Percentiles rank a stretch among this genome's conserved stretches.
Conservation (phyloP, 2,329 filamentous ascomycete species). For the Corinectria fuckeliana region DNA sequence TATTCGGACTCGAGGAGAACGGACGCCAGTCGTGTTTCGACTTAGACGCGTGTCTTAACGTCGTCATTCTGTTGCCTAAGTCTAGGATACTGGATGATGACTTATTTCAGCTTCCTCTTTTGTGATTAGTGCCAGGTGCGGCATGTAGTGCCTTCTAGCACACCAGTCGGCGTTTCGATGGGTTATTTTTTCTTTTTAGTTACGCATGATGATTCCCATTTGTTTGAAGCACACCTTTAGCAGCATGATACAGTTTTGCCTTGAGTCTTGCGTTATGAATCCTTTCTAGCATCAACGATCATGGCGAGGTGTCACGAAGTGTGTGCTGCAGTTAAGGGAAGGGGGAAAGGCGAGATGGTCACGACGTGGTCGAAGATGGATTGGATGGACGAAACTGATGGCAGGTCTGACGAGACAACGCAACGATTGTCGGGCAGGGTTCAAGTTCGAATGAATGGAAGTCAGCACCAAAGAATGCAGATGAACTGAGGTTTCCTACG, state of each 20-base stretch:
- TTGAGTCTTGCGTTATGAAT: slow-evolving; percentile 10
- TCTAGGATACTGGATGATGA: not conserved
- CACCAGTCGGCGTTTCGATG: slow-evolving; percentile 10
- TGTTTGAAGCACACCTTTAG: slow-evolving; percentile 5
- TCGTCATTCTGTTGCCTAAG: slow-evolving; percentile 7
- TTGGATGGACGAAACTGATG: not conserved
- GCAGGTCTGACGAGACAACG: not conserved
- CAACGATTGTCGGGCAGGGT: not conserved
- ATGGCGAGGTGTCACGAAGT: slow-evolving; percentile 2
- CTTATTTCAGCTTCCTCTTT: not conserved
- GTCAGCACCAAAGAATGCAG: not conserved
- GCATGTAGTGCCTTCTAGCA: not conserved
- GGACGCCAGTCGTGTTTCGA: slow-evolving; percentile 13
- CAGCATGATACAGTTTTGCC: slow-evolving; percentile 2
- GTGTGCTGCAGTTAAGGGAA: not conserved
- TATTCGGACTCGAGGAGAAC: slow-evolving; percentile 21
- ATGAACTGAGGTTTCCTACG: not conserved
- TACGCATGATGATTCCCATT: slow-evolving; percentile 20
- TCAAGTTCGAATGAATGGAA: not conserved
- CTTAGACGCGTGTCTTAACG: slow-evolving; percentile 27
- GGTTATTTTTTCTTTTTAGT: not conserved
- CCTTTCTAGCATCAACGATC: slow-evolving; percentile 8
- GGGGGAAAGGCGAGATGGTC: no score
- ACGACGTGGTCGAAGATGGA: not conserved
- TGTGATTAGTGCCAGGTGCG: not conserved